phyloP scores from a whole-genome alignment of 2,329 filamentous ascomycete species.

The Penicillium nordicum region DNA sequence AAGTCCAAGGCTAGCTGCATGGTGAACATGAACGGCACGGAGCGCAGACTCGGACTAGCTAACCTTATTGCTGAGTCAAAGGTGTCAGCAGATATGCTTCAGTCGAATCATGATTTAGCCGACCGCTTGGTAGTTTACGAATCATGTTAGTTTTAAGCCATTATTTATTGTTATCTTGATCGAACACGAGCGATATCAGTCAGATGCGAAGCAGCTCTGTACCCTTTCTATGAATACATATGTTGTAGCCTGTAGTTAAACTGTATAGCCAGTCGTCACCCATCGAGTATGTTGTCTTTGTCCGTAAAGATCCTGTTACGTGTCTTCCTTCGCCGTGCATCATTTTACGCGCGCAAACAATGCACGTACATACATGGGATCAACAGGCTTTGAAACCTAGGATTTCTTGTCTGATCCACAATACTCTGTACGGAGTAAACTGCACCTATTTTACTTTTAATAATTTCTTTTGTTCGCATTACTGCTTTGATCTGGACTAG shows the following conservation, averaged over 20 bases:
- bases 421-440: neutral
- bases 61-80: slow-evolving; percentile 20
- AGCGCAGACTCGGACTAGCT: slow-evolving; percentile 4
- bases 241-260: neutral
- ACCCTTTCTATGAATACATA: neutral
- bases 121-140: neutral
- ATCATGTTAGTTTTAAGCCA: neutral
- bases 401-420: neutral
- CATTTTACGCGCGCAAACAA: neutral
- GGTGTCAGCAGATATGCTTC: slow-evolving; percentile 6
- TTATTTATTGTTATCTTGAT: neutral
- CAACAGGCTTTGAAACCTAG: neutral
- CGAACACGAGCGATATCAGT: neutral
- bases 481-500: neutral
- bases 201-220: neutral
- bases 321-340: neutral
- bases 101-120: neutral
- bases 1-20: slow-evolving; percentile 12
- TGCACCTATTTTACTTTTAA: neutral
- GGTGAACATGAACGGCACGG: slow-evolving; percentile 11
- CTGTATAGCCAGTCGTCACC: neutral
- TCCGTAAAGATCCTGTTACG: slow-evolving; percentile 1
- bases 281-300: neutral
- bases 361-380: neutral
- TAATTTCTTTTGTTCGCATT: neutral